Percentiles rank a stretch among this genome's conserved stretches.
Evolutionary conservation across 495 filamentous ascomycete species (phyloP).

Genomic region (Aspergillus ellipticus): DNA sequence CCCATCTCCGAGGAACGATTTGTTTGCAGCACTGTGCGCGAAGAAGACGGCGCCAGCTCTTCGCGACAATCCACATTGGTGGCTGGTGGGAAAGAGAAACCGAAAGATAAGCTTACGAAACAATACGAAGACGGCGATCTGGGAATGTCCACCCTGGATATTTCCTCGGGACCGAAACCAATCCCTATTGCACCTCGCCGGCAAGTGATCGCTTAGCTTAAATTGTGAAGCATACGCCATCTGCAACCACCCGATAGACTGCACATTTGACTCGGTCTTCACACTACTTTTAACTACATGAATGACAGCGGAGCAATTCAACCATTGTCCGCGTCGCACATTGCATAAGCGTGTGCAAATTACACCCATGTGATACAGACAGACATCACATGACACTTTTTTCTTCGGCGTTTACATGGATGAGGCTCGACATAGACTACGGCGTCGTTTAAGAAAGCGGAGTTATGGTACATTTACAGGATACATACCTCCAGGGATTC

Average conservation of each 20-base stretch:
- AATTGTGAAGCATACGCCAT: conserved; percentile 21
- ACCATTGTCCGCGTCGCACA: not conserved
- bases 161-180: conserved; percentile 39
- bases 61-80: conserved; percentile 24
- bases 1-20: conserved; percentile 44
- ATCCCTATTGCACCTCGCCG: conserved; percentile 43
- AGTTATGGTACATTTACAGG: conserved; percentile 25
- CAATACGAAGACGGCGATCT: conserved; percentile 34
- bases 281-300: not conserved
- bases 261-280: not conserved
- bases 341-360: not conserved
- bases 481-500: conserved; percentile 10
- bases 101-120: conserved; percentile 18
- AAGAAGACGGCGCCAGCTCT: conserved; percentile 23
- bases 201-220: conserved; percentile 40
- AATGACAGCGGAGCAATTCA: not conserved
- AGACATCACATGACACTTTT: conserved; percentile 13
- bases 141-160: conserved; percentile 34
- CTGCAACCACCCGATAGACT: conserved; percentile 9
- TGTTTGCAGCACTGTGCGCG: conserved; percentile 39
- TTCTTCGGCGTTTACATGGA: conserved; percentile 14
- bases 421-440: conserved; percentile 35
- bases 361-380: not conserved
- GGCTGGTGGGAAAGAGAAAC: conserved; percentile 14
- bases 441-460: conserved; percentile 34